A percentile compares a stretch with the other conserved stretches of the same genome.
These are phyloP conservation scores for Tricholomella constricta DNA, from an alignment of 768 basidiomycete genomes.

Conservation along the genomic window DNA sequence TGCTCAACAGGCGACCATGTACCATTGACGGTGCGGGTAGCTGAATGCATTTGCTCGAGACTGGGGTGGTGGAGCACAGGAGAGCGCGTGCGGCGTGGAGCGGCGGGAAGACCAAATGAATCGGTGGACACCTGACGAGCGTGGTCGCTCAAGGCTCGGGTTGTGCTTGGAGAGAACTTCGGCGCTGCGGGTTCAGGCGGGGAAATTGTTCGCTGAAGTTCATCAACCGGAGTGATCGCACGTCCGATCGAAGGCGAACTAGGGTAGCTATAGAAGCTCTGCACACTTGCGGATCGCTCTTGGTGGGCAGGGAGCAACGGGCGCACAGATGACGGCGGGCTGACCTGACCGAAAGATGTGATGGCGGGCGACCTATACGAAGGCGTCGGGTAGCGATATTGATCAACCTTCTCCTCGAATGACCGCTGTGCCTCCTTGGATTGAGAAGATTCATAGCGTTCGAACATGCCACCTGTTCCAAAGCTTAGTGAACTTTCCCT, in stretches of 20 bases:
- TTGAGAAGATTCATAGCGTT: slow-evolving; percentile 14
- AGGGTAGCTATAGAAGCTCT: slow-evolving; percentile 24
- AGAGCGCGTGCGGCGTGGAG: slow-evolving; percentile 35
- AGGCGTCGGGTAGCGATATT: slow-evolving; percentile 18
- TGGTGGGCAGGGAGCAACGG: slow-evolving; percentile 22
- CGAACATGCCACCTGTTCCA: slow-evolving; percentile 21
- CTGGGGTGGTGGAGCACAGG: slow-evolving; percentile 21
- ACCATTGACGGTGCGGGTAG: slow-evolving; percentile 3
- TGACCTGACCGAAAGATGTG: slow-evolving; percentile 8
- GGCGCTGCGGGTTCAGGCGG: slow-evolving; percentile 20
- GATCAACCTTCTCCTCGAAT: slow-evolving; percentile 23
- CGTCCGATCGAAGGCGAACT: slow-evolving; percentile 25
- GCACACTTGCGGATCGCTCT: slow-evolving; percentile 21
- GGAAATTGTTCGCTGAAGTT: slow-evolving; percentile 23
- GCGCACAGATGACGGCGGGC: slow-evolving; percentile 8
- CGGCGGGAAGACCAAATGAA: slow-evolving; percentile 36
- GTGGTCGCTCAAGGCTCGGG: slow-evolving; percentile 15
- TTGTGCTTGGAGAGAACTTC: slow-evolving; percentile 5
- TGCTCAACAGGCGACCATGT: slow-evolving; percentile 8
- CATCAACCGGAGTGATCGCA: slow-evolving; percentile 26
- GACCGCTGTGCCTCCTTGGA: slow-evolving; percentile 11
- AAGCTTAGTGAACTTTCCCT: slow-evolving; percentile 34
- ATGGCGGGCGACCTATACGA: slow-evolving; percentile 13
- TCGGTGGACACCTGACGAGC: slow-evolving; percentile 25
- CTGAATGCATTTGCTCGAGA: slow-evolving; percentile 5